Evolutionary conservation across 1,139 yeast genomes (phyloP).

Genomic region (Diutina mesorugosa): DNA sequence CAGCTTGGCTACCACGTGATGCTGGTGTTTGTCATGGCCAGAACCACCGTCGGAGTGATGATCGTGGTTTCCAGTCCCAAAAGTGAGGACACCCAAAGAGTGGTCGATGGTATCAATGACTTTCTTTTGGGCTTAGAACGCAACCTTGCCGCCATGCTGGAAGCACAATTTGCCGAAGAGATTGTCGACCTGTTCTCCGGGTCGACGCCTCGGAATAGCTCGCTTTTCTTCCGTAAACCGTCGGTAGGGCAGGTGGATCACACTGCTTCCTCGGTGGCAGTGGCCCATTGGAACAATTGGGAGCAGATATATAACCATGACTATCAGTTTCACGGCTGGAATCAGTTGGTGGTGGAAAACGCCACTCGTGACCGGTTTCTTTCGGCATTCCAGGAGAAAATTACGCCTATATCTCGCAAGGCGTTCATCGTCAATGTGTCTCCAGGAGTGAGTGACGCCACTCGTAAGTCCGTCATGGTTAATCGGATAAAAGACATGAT

Average conservation of each 20-base stretch:
- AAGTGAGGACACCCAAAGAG: conserved; percentile 20
- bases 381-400: conserved; percentile 13
- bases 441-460: neutral
- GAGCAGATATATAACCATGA: conserved; percentile 34
- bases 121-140: conserved; percentile 26
- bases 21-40: conserved; percentile 38
- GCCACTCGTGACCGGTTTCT: conserved; percentile 17
- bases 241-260: conserved; percentile 15
- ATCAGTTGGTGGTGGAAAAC: conserved; percentile 10
- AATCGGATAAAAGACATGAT: neutral
- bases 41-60: conserved; percentile 43
- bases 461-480: neutral
- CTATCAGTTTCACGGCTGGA: conserved; percentile 19
- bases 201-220: conserved; percentile 13
- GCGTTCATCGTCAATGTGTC: neutral
- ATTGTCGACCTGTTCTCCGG: conserved; percentile 21
- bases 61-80: conserved; percentile 38
- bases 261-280: conserved; percentile 12
- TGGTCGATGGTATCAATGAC: conserved; percentile 27
- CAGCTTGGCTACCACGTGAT: conserved; percentile 38
- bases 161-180: conserved; percentile 16
- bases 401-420: neutral
- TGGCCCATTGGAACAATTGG: conserved; percentile 30
- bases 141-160: conserved; percentile 12
- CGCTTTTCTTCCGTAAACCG: conserved; percentile 8